Percentiles rank a stretch among this genome's conserved stretches.
These are phyloP conservation scores for Arabis alpina DNA, from an alignment of 345 rosid species.

Conservation along the genomic window DNA sequence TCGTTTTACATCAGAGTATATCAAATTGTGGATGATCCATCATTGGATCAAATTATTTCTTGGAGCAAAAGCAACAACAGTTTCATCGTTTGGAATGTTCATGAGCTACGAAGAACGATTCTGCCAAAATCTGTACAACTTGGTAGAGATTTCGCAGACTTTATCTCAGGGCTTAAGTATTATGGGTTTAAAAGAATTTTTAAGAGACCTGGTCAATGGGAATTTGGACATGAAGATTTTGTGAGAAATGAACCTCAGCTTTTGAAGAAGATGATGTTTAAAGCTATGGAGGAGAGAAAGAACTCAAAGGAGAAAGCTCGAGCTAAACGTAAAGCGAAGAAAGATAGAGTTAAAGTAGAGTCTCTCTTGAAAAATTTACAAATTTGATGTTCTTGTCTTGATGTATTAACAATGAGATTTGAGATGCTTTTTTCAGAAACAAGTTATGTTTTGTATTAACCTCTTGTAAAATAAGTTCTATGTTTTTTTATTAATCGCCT, in stretches of 20 bases:
- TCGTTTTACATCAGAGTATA: neutral
- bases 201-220: neutral
- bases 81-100: slow-evolving; percentile 4
- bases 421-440: too few species aligned
- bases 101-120: neutral
- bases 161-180: neutral
- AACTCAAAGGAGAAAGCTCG: neutral
- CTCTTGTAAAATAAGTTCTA: too few species aligned
- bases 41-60: slow-evolving; percentile 2
- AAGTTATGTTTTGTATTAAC: too few species aligned
- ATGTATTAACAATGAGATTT: too few species aligned
- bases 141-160: neutral
- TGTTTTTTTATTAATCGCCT: too few species aligned
- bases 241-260: neutral
- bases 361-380: neutral
- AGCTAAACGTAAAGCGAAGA: slow-evolving; percentile 10
- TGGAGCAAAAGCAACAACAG: slow-evolving; percentile 16
- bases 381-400: neutral
- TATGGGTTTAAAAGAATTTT: neutral
- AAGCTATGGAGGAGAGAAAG: neutral
- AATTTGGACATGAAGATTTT: neutral
- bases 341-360: neutral
- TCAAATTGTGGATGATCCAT: slow-evolving; percentile 5
- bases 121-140: neutral
- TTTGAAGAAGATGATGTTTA: neutral